Base-by-base conservation (phyloP, 345 rosid genomes). In the Citrus inodora region DNA sequence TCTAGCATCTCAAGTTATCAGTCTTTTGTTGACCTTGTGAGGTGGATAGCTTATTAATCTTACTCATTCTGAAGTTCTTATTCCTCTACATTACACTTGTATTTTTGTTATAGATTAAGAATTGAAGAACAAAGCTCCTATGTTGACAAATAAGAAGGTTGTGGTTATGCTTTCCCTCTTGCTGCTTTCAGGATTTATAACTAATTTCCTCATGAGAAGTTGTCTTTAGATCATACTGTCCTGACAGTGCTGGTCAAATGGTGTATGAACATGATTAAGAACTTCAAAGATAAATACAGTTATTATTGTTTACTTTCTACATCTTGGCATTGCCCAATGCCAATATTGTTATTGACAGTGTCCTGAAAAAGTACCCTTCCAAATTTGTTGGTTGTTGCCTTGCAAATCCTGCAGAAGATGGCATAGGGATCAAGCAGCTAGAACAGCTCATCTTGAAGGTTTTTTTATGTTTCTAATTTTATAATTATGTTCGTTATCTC, bases 371-470 rank as follows among this genome's bases (percentile, higher is more conserved):
- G 80, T 84, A 90, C 84, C 98, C 98, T 4, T 82, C 88, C 67
- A 95, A 93, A 86, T 93, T 93, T 79, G 88, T 82, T 6, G 99
- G 99, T 38, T 95, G 98, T 83, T 92, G 97, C 87, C 97, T 95
- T 72, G 97, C 99, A 69, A 90, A 93, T 87, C 98, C 99, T 70
- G 90, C 95, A 82, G 97, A 90, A 83, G 93, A 95, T 88, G 92
- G 94, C 75, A 87, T 80, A 78, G 98, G 98, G 60, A 64, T 91
- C 60, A 84, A 84, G 81, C 86, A 87, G 77, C 92, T 93, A 78
- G 97, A 93, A 86, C 86, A 85, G 77, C 99, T 95, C 74, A 86
- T 93, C 83, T 80, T 85, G 76, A 83, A 91, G 97, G 99, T 95
- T 59, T 28, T 61, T 73, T 73, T 71, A 42, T 42, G 16, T 11